phyloP scores from a whole-genome alignment of 73 alveolate genomes.

The Symbiodinium pilosum region DNA sequence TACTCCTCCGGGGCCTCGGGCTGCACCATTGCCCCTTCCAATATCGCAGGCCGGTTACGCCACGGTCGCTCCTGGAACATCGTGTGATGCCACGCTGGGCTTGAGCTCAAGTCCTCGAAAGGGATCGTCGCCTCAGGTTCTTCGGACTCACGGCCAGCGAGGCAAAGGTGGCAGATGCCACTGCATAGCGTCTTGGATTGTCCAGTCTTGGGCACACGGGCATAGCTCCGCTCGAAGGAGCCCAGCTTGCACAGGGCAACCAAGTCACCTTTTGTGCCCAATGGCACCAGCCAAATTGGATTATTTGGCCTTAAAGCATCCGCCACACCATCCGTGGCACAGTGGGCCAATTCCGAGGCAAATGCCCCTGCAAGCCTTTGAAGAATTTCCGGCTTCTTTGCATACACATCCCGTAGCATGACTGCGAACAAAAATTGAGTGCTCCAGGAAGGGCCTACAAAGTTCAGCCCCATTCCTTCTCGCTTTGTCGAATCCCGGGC shows the following conservation, averaged over 20 bases:
- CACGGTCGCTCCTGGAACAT: background rate
- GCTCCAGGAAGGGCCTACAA: background rate
- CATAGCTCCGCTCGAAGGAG: background rate
- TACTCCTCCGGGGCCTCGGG: background rate
- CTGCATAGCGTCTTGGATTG: background rate
- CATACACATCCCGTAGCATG: background rate
- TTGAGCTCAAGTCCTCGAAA: background rate
- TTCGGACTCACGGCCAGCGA: background rate
- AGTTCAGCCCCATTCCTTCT: slow-evolving; percentile 27
- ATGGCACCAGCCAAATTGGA: slow-evolving; percentile 11
- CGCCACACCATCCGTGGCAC: background rate
- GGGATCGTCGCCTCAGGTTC: background rate
- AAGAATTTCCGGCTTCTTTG: background rate
- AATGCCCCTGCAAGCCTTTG: background rate
- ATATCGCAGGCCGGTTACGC: background rate
- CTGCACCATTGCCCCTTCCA: background rate
- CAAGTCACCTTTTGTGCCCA: slow-evolving; percentile 21
- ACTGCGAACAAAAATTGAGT: background rate
- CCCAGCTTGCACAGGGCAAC: slow-evolving; percentile 3
- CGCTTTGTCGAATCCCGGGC: background rate
- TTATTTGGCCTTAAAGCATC: background rate
- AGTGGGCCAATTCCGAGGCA: background rate
- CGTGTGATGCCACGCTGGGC: background rate
- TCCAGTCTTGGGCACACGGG: background rate
- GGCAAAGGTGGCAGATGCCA: slow-evolving; percentile 43